Conservation (phyloP, 805 yeast species). For the Zygotorulaspora florentina region DNA sequence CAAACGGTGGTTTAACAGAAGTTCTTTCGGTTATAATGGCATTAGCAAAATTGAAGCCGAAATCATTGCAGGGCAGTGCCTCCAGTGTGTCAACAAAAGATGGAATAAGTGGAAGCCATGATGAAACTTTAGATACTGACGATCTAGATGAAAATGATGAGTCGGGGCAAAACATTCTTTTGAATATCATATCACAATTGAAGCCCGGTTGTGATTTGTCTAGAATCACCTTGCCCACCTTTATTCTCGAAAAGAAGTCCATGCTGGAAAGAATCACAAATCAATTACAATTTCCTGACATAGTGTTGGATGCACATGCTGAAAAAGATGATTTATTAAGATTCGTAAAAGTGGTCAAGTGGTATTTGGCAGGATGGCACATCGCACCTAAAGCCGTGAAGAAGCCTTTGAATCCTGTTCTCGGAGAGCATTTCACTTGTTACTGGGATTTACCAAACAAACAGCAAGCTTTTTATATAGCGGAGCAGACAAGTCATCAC, state of each 20-base stretch:
- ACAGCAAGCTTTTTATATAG: conserved; percentile 71
- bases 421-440: conserved; percentile 87
- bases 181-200: conserved; percentile 85
- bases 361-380: conserved; percentile 97
- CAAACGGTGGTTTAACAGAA: too few species aligned
- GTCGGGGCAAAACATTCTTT: conserved; percentile 79
- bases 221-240: conserved; percentile 90
- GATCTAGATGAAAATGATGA: conserved; percentile 91
- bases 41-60: conserved; percentile 6
- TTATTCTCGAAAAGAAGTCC: conserved; percentile 88
- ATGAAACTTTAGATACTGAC: conserved; percentile 40
- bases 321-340: conserved; percentile 58
- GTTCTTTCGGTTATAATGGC: conserved; percentile 3
- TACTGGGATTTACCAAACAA: conserved; percentile 85
- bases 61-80: conserved; percentile 6
- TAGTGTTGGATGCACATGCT: conserved; percentile 64
- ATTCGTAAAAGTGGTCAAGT: conserved; percentile 68
- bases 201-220: conserved; percentile 90
- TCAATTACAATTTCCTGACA: conserved; percentile 72
- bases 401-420: conserved; percentile 90
- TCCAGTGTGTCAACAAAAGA: conserved; percentile 6
- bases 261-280: conserved; percentile 96
- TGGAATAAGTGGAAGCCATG: conserved; percentile 4
- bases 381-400: conserved; percentile 98
- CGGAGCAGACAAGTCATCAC: conserved; percentile 97